Base-by-base conservation (phyloP, 2,329 filamentous ascomycete species). In the Corynespora cassiicola region DNA sequence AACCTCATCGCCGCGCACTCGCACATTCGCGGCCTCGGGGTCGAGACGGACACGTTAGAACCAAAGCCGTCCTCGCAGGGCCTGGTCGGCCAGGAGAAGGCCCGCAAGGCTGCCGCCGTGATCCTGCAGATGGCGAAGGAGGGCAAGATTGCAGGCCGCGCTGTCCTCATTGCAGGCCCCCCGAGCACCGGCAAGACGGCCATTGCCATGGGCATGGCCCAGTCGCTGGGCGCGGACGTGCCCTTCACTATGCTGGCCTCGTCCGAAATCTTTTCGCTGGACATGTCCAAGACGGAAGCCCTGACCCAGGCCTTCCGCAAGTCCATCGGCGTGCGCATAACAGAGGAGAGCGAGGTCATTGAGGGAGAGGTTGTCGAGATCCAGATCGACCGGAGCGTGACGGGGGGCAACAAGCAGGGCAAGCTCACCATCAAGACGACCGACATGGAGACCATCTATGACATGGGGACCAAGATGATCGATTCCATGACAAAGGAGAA, bases 401-500 rank as follows among this genome's bases (percentile, higher is more conserved):
- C 94, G 10, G 94, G 94, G 31, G 89, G 88, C 54, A 95, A 94
- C 63, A 99, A 97, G 78, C 92, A 96, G 78, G 94, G 94, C 63
- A 99, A 99, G 74, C 85, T 99, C 51, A 99, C 94, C 14, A 96
- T 99, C 76, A 99, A 99, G 76, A 99, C 94, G 8, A 97, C 92
- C 42, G 94, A 99, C 70, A 99, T 99, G 94, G 94, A 99, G 73
- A 96, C 94, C 9, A 88, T 99, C 53, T 99, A 97, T 75, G 94
- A 99, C 63, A 96, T 99, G 91, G 94, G 94, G 52, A 92, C 88
- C 54, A 97, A 97, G 75, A 97, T 99, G 94, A 99, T 99, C 54
- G 94, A 99, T 66, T 90, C 90, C 52, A 96, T 99, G 90, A 96
- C 91, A 54, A 97, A 97, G 74, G 94, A 99, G 76, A 92, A 95